Conservation (phyloP, 331 rosid species). For the Acacia concinna region DNA sequence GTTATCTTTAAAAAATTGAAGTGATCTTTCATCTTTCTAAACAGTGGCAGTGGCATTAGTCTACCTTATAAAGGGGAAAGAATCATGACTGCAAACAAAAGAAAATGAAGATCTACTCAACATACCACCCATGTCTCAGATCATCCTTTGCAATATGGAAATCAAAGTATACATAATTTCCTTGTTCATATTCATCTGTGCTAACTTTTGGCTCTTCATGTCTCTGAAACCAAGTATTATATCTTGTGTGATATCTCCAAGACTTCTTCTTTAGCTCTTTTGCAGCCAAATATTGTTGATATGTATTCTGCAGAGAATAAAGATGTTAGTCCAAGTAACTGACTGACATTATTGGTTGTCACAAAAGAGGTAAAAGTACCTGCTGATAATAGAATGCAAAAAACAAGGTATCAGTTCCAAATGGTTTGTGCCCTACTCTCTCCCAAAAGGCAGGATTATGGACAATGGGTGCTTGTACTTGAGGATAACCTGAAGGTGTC, state of each 20-base stretch:
- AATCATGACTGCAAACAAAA: conserved; percentile 23
- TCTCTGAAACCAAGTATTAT: conserved; percentile 94
- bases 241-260: conserved; percentile 97
- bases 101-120: neutral
- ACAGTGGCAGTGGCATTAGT: neutral
- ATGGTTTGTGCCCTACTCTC: conserved; percentile 65
- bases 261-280: conserved; percentile 97
- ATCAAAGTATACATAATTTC: conserved; percentile 94
- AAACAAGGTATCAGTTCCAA: conserved; percentile 82
- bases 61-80: neutral
- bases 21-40: neutral
- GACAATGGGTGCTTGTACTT: conserved; percentile 89
- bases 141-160: conserved; percentile 88
- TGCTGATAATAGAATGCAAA: conserved; percentile 95
- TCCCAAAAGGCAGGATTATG: conserved; percentile 98
- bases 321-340: conserved; percentile 28
- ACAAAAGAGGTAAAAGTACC: conserved; percentile 44
- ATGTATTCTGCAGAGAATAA: conserved; percentile 66
- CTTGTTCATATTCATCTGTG: conserved; percentile 95
- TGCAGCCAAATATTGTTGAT: conserved; percentile 96
- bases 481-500: conserved; percentile 89
- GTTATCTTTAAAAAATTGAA: neutral
- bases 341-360: conserved; percentile 11
- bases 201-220: conserved; percentile 98
- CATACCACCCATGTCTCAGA: conserved; percentile 92